Base-by-base conservation (phyloP, 306 rosid genomes). In the Gastrolobium villosum region DNA sequence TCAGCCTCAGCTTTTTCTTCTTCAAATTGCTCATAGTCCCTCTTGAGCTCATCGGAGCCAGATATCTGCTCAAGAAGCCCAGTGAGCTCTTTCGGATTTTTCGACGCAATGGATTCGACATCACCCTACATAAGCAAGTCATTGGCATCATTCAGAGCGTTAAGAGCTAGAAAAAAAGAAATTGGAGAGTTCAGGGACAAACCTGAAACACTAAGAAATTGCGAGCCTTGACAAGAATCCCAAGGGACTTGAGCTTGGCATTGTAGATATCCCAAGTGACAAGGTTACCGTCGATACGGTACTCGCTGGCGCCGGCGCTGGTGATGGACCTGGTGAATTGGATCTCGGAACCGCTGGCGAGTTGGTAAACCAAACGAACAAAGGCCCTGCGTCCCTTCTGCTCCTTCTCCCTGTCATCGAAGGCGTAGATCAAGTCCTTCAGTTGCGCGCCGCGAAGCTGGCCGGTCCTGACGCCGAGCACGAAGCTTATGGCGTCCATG, bases 151-250 rank as follows among this genome's bases (percentile, higher is more conserved):
- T 30, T n/a, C n/a, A n/a, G n/a, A n/a, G n/a, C n/a, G n/a, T n/a
- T 67, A 43, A 69, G 7, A 69, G 1, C 34, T 20, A 9, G 31
- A 11, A 67, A 5, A 11, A 41, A 26, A 45, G 0, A 15, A 13
- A n/a, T n/a, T n/a, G 2, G 31, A 35, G 1, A 1, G 48, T 20
- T 20, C 26, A 30, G 5, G 7, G 26, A 32, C 9, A 9, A 34
- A 96, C 99, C 99, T 96, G 99, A 87, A 96, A 96, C 28, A 96
- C 99, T 10, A 96, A 88, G 76, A 96, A 96, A 90, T 96, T 96
- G 61, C 98, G 92, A 70, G 99, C 99, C 89, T 96, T 96, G 77
- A 96, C 96, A 1, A 96, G 96, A 72, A 96, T 90, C n/a, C 98
- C 99, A n/a, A 91, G 83, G 6, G 97, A 90, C 87, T 88, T 88